phyloP scores from a whole-genome alignment of 2,329 filamentous ascomycete species.

The Ophiostoma piceae region DNA sequence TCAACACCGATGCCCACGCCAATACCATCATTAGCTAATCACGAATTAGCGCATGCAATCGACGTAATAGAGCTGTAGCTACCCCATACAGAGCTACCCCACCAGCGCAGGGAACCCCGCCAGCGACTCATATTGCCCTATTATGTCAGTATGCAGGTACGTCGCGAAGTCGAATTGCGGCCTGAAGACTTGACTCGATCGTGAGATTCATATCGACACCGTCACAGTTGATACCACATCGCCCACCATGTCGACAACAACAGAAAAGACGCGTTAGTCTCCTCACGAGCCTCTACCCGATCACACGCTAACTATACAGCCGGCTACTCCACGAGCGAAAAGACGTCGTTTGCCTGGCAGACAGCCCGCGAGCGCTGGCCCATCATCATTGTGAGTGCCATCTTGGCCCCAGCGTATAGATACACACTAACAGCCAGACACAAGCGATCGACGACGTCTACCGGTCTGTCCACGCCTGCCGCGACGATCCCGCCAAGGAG shows the following conservation, averaged over 20 bases:
- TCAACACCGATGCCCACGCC: no score
- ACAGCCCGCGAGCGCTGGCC: conserved; percentile 90
- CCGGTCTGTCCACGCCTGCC: conserved; percentile 57
- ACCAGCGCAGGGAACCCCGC: not conserved
- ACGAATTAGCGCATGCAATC: not conserved
- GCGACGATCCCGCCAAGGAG: conserved; percentile 57
- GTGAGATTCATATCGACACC: not conserved
- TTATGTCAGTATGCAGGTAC: not conserved
- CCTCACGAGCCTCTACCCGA: no score
- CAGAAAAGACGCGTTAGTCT: conserved; percentile 1
- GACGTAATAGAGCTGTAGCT: not conserved
- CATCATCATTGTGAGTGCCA: conserved; percentile 51
- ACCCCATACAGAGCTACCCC: not conserved
- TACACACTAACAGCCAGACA: conserved; percentile 52
- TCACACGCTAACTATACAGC: conserved; percentile 12
- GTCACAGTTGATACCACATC: not conserved
- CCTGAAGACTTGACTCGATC: not conserved
- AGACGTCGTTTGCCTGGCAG: conserved; percentile 76
- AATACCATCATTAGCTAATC: not conserved
- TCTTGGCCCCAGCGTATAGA: not conserved
- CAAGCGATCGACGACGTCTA: conserved; percentile 93
- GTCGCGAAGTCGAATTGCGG: not conserved
- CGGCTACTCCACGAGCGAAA: conserved; percentile 70
- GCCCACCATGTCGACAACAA: not conserved
- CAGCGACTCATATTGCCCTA: not conserved